These are phyloP conservation scores for Cyclotella atomus DNA, from an alignment of 108 stramenopile genomes.

Conservation along the genomic window DNA sequence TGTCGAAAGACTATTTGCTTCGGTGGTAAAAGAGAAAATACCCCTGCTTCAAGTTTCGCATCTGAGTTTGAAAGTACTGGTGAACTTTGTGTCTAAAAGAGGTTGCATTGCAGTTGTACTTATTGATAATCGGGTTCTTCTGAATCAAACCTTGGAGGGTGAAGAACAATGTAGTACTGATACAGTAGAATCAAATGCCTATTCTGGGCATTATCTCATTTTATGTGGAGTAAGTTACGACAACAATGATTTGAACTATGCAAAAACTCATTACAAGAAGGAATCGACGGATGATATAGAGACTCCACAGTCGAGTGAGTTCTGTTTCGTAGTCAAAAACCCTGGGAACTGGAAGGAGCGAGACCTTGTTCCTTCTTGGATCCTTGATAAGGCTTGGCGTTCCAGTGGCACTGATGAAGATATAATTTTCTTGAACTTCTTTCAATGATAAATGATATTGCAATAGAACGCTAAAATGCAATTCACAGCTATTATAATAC, in stretches of 20 bases:
- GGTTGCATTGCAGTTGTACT: constrained; percentile 76
- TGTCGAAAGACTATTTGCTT: constrained; percentile 44
- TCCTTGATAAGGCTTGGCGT: constrained; percentile 71
- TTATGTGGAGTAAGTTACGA: constrained; percentile 63
- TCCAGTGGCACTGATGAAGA: constrained; percentile 82
- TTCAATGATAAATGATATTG: neutral
- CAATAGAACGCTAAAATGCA: neutral
- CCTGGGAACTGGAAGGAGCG: constrained; percentile 30
- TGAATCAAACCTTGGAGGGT: neutral
- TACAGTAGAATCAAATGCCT: constrained; percentile 9
- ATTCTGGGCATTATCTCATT: constrained; percentile 78
- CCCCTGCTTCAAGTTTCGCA: constrained; percentile 38
- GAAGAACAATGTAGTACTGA: too few relatives aligned
- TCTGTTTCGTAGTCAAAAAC: constrained; percentile 55
- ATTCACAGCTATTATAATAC: too few relatives aligned
- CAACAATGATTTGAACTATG: constrained; percentile 31
- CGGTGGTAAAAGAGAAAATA: constrained; percentile 18
- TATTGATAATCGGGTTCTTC: constrained; percentile 62
- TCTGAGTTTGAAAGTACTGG: constrained; percentile 40
- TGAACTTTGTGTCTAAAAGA: constrained; percentile 54
- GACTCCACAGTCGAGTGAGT: too few relatives aligned
- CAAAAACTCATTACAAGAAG: constrained; percentile 22
- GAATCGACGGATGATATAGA: constrained; percentile 1
- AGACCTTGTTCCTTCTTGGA: constrained; percentile 47
- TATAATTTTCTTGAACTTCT: constrained; percentile 61